Evolutionary conservation across 2,329 filamentous ascomycete genomes (phyloP).

Genomic region (Penicillium corylophilum): DNA sequence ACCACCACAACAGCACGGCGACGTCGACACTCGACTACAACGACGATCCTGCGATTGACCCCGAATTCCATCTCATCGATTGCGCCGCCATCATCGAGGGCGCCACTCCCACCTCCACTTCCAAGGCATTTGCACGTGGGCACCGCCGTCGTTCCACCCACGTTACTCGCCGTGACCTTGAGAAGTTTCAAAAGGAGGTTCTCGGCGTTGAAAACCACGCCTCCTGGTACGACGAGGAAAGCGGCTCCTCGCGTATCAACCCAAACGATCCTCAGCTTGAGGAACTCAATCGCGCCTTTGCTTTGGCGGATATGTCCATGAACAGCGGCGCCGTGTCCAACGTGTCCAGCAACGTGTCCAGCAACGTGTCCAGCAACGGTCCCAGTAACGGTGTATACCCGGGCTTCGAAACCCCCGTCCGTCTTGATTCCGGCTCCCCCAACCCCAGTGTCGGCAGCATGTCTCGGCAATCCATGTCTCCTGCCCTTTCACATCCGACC

Average conservation of each 20-base stretch:
- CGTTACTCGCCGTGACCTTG: constrained; percentile 40
- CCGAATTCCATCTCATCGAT: constrained; percentile 5
- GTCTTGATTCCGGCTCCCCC: constrained; percentile 8
- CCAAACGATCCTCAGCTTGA: constrained; percentile 34
- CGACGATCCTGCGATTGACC: background rate
- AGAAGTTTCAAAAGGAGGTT: constrained; percentile 39
- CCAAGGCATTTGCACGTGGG: constrained; percentile 39
- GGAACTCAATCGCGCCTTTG: constrained; percentile 38
- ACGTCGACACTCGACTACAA: constrained; percentile 4
- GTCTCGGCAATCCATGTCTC: constrained; percentile 36
- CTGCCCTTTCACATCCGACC: constrained; percentile 31
- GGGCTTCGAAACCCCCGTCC: constrained; percentile 32
- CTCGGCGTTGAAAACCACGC: constrained; percentile 32
- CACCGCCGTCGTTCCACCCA: constrained; percentile 44
- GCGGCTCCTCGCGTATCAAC: constrained; percentile 19
- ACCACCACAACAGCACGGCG: constrained; percentile 4
- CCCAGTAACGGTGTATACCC: constrained; percentile 32
- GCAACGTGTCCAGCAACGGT: constrained; percentile 25
- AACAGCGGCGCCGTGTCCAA: constrained; percentile 33
- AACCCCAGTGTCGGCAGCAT: constrained; percentile 33
- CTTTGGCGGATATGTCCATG: constrained; percentile 35
- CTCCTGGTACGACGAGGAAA: constrained; percentile 33
- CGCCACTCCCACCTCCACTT: constrained; percentile 28
- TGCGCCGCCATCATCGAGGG: constrained; percentile 34
- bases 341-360: too few species aligned